Conservation (phyloP, 352 stramenopile species). For the Phytopythium kandeliae region DNA sequence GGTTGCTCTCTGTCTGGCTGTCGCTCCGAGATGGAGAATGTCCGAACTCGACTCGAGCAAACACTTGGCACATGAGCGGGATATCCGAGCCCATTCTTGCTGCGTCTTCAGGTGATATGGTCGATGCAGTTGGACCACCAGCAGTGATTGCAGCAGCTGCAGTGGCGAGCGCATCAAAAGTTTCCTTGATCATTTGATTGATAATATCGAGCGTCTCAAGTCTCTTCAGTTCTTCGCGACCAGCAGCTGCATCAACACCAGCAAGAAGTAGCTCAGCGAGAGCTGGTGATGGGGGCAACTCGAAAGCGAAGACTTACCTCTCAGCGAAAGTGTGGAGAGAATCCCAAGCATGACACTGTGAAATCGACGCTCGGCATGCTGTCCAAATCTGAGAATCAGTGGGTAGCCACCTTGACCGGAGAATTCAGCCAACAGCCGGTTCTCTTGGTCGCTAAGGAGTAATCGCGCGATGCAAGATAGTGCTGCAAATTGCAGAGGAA, state of each 20-base stretch:
- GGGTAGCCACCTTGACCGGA: conserved; percentile 18
- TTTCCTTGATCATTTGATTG: background rate
- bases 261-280: too few species aligned
- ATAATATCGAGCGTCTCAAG: background rate
- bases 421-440: conserved; percentile 25
- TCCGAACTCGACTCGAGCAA: conserved; percentile 31
- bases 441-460: conserved; percentile 18
- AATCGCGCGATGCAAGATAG: conserved; percentile 33
- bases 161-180: background rate
- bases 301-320: background rate
- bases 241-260: background rate
- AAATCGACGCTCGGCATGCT: conserved; percentile 29
- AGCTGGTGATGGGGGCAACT: too few species aligned
- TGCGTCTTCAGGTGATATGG: conserved; percentile 23
- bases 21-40: background rate
- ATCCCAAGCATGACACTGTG: conserved; percentile 36
- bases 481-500: conserved; percentile 23
- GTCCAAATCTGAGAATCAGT: conserved; percentile 18
- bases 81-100: conserved; percentile 23
- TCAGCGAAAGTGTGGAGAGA: conserved; percentile 35
- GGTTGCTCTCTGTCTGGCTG: conserved; percentile 5
- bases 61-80: conserved; percentile 23
- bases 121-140: background rate
- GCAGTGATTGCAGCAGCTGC: background rate
- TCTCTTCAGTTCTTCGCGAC: background rate